phyloP scores from a whole-genome alignment of 2,329 filamentous ascomycete species.

The Aspergillus aculeatus region DNA sequence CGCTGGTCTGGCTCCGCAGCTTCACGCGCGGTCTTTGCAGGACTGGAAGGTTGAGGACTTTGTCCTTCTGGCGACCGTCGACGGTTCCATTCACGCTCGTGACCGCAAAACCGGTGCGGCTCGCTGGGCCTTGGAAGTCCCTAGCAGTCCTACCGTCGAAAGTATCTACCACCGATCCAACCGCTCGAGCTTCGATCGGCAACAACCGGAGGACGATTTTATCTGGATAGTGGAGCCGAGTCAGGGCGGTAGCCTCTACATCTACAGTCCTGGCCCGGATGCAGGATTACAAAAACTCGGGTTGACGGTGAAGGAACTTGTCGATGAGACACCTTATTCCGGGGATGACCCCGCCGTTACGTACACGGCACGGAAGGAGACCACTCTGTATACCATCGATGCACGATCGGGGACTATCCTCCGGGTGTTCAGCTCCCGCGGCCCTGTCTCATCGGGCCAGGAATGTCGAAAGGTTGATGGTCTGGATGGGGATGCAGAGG shows the following conservation, averaged over 20 bases:
- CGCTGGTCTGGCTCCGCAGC: conserved; percentile 74
- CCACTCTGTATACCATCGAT: conserved; percentile 83
- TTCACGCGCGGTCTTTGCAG: conserved; percentile 92
- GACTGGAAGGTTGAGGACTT: conserved; percentile 99
- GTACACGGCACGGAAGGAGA: conserved; percentile 90
- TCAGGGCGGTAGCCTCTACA: conserved; percentile 80
- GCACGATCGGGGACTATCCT: conserved; percentile 78
- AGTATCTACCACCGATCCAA: conserved; percentile 77
- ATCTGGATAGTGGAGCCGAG: conserved; percentile 95
- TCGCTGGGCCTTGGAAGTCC: conserved; percentile 79
- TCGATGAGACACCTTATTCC: conserved; percentile 79
- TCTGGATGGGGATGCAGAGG: conserved; percentile 61
- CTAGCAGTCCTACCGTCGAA: conserved; percentile 82
- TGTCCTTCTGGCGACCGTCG: conserved; percentile 99
- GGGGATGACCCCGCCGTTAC: conserved; percentile 74
- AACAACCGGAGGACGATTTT: conserved; percentile 72
- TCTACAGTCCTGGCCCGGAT: conserved; percentile 69
- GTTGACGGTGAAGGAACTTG: conserved; percentile 68
- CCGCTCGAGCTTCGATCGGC: conserved; percentile 59
- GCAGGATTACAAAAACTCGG: conserved; percentile 49
- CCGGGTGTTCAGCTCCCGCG: conserved; percentile 77
- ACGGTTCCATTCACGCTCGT: conserved; percentile 89
- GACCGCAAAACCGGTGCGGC: conserved; percentile 82
- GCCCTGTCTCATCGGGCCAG: conserved; percentile 67
- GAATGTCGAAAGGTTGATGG: conserved; percentile 72